phyloP scores from a whole-genome alignment of 768 basidiomycete genomes.

The Polyporus arcularius region DNA sequence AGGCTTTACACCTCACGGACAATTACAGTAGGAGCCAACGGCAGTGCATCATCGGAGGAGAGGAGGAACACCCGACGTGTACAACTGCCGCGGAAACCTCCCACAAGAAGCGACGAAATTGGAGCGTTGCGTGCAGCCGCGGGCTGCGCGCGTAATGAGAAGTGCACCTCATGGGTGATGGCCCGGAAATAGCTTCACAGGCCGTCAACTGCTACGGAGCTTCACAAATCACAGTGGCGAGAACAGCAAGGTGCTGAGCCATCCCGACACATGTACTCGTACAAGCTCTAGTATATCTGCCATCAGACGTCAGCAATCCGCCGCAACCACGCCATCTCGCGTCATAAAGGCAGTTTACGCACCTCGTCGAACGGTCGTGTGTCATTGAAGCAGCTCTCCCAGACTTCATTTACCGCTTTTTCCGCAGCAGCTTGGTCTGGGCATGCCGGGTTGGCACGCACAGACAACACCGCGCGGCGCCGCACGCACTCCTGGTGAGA shows the following conservation, averaged over 20 bases:
- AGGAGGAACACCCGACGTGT: neutral
- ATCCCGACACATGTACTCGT: neutral
- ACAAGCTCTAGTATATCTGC: conserved; percentile 16
- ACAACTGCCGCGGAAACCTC: neutral
- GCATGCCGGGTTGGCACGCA: conserved; percentile 79
- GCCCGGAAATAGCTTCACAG: conserved; percentile 9
- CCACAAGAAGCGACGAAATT: conserved; percentile 9
- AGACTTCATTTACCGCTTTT: conserved; percentile 92
- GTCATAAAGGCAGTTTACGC: neutral
- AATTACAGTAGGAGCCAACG: too few species aligned
- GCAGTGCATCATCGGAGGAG: neutral
- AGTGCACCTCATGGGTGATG: conserved; percentile 11
- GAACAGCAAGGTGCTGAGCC: too few species aligned
- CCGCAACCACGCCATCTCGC: neutral
- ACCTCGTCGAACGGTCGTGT: conserved; percentile 98
- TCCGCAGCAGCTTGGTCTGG: conserved; percentile 77
- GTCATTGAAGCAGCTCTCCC: conserved; percentile 94
- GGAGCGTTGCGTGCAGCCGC: conserved; percentile 2
- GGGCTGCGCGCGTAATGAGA: conserved; percentile 4
- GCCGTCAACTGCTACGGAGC: neutral
- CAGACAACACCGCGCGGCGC: conserved; percentile 81
- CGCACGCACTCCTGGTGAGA: conserved; percentile 79
- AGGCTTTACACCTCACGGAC: too few species aligned
- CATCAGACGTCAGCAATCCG: conserved; percentile 2
- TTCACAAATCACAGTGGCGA: neutral